Base-by-base conservation (phyloP, 768 basidiomycete genomes). In the Tulasnella sp. region DNA sequence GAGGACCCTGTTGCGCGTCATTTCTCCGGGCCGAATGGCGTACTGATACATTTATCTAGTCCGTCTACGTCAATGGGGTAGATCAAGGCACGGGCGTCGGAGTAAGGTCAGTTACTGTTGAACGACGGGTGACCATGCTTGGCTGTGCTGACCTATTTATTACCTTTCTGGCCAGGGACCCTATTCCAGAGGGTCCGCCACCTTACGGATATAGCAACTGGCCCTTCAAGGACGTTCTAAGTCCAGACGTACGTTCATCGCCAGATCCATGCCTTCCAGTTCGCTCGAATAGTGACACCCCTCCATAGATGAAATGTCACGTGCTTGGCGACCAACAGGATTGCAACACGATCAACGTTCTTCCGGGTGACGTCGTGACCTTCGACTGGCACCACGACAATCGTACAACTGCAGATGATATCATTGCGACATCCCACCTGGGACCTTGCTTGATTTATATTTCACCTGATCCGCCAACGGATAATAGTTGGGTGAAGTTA, bases 381-480 rank as follows among this genome's bases (percentile, higher is more conserved):
- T 76, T 37, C 40, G 75, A 58, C 52, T 49, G 73, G 75, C 75
- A 70, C 42, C 39, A 70, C 52, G 38, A 68, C 29, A 49, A 40
- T 29, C 75, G 75, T 29, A 58, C 75, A 67, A 40, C 64, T 38
- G 25, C 75, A n/a, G 75, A 76, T 37, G 75, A 76, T 40, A 76
- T 76, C 29, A 67, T 76, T 64, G 64, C 31, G 11, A 34, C 22
- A 17, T 76, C 75, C 14, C 36, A 76, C 34, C 52, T 58, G 15
- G 75, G 75, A 2, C 67, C 75, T 38, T 67, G 75, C 40, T 29
- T 76, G 7, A 67, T 76, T 12, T 76, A 76, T 37, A 67, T 76
- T 42, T 68, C 75, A 7, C 75, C 75, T 14, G 75, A 76, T 42
- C 75, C 75, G n/a, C 75, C 75, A 31, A 68, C 75, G 6, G 67